Percentiles rank a stretch among this genome's conserved stretches.
Evolutionary conservation across 2,329 filamentous ascomycete genomes (phyloP).

Genomic region (Dendryphion nanum): DNA sequence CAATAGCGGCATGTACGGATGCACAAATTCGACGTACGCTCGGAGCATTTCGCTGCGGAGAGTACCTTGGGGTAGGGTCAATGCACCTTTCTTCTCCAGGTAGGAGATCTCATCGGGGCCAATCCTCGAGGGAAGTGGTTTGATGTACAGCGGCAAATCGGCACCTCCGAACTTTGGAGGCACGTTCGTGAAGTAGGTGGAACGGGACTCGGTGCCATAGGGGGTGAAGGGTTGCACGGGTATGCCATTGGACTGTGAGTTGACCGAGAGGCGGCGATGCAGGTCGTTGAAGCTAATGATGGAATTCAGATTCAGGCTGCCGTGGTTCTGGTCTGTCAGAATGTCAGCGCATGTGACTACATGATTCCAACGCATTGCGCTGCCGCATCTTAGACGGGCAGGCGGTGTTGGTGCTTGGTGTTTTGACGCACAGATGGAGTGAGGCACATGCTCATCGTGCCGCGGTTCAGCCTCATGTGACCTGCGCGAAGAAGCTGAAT

Average conservation of each 20-base stretch:
- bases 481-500: conserved; percentile 22
- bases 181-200: conserved; percentile 47
- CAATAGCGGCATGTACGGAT: conserved; percentile 90
- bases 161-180: conserved; percentile 45
- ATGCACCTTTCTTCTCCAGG: conserved; percentile 77
- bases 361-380: background rate
- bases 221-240: conserved; percentile 38
- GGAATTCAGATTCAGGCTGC: conserved; percentile 38
- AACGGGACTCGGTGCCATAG: conserved; percentile 26
- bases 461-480: conserved; percentile 51
- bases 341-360: conserved; percentile 18
- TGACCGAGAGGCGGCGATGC: conserved; percentile 47
- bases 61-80: conserved; percentile 67
- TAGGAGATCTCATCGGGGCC: conserved; percentile 80
- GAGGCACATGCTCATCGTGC: conserved; percentile 59
- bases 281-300: conserved; percentile 41
- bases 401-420: background rate
- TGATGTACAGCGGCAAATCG: conserved; percentile 68
- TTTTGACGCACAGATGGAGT: conserved; percentile 59
- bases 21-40: conserved; percentile 83
- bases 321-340: conserved; percentile 48
- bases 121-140: conserved; percentile 74
- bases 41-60: conserved; percentile 80
- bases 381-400: background rate
- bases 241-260: conserved; percentile 32